A percentile compares a stretch with the other conserved stretches of the same genome.
Evolutionary conservation across 2,329 filamentous ascomycete genomes (phyloP).

Genomic region (Trichoderma atrobrunneum): DNA sequence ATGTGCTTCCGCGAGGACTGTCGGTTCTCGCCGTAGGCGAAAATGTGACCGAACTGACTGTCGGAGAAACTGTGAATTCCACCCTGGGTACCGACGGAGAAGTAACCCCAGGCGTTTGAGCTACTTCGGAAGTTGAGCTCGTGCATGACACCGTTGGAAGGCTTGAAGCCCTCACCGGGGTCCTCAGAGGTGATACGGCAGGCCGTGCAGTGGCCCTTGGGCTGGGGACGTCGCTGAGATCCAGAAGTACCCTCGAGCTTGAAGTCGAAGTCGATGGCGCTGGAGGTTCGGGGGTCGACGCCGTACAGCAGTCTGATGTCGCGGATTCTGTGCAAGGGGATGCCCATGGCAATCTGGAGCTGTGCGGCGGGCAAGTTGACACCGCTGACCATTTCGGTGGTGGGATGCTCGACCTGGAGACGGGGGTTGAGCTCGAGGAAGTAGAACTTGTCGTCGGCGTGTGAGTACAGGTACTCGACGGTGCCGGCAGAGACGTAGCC

Average conservation of each 20-base stretch:
- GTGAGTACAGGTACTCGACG: conserved; percentile 98
- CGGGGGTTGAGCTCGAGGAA: conserved; percentile 98
- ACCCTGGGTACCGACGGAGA: conserved; percentile 94
- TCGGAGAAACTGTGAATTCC: conserved; percentile 99
- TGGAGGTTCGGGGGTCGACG: conserved; percentile 81
- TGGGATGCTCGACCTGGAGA: conserved; percentile 99
- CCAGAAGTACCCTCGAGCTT: conserved; percentile 77
- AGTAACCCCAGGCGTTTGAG: conserved; percentile 99
- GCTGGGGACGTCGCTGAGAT: conserved; percentile 83
- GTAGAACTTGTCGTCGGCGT: conserved; percentile 98
- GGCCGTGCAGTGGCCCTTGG: conserved; percentile 95
- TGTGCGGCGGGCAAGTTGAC: conserved; percentile 96
- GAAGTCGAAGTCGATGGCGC: conserved; percentile 96
- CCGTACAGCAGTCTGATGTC: conserved; percentile 97
- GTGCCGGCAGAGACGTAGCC: conserved; percentile 98
- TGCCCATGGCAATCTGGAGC: conserved; percentile 98
- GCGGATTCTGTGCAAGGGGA: conserved; percentile 89
- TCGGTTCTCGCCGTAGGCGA: conserved; percentile 97
- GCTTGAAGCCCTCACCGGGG: conserved; percentile 98
- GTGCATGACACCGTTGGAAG: conserved; percentile 97
- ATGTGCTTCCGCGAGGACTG: conserved; percentile 97
- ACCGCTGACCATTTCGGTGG: conserved; percentile 98
- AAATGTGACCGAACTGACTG: conserved; percentile 98
- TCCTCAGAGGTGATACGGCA: conserved; percentile 99
- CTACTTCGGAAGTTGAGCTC: conserved; percentile 98